Base-by-base conservation (phyloP, 306 rosid genomes). In the Glycine soja region DNA sequence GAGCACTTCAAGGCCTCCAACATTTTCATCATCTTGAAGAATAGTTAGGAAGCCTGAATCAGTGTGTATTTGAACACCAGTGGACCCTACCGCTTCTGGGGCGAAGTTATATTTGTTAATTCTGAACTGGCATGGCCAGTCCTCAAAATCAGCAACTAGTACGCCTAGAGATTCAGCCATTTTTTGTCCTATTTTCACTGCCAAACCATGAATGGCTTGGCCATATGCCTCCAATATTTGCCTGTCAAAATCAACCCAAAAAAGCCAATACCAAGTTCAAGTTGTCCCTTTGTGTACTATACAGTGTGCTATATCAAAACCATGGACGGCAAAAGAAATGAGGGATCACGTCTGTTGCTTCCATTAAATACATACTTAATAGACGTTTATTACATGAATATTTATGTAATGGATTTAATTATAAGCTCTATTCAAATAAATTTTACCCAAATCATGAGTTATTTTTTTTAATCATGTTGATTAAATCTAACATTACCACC, bases 21-120 rank as follows among this genome's bases (percentile, higher is more conserved):
- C 92, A 14, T 73, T 77, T 66, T 92, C 93, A 76, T 90, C 93
- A 2, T 91, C 97, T 80, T 88, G 95, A 74, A 92, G 90, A 74
- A 88, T 80, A 40, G 93, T 91, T 11, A 89, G 9, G 70, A 89
- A 88, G 3, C 90, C 83, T 8, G 90, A 84, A 86, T 89, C 92
- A 0, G 91, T 88, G 85, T 91, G 95, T 0, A 86, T 5, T 15
- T 84, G 86, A 8, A 88, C 89, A 3, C 92, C 93, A 19, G 42
- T 3, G 10, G 87, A 80, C 2, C 95, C 95, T 6, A 85, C 75
- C 3, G 86, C 24, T 88, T 90, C 80, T 14, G 88, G 86, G 45
- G 75, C 84, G 84, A 91, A 87, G 62, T 57, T 77, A 62, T 93
- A 93, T 53, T 87, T 92, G 90, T 89, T 88, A 19, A 92, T 84